These are phyloP conservation scores for Phytophthora capsici DNA, from an alignment of 352 stramenopile species.

Conservation along the genomic window DNA sequence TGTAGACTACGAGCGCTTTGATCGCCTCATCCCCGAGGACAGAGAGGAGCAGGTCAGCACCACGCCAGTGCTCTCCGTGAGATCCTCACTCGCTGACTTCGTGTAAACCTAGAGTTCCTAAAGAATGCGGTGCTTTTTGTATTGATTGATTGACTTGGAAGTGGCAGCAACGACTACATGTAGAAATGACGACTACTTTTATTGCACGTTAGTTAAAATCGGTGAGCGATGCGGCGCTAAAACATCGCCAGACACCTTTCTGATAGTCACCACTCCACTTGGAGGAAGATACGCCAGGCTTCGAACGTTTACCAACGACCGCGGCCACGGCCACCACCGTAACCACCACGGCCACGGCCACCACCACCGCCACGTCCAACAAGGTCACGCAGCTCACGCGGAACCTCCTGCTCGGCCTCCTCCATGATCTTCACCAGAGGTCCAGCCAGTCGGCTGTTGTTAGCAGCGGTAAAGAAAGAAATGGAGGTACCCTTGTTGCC, in stretches of 20 bases:
- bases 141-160: too few species aligned
- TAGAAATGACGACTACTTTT: constrained; percentile 14
- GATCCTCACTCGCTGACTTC: constrained; percentile 18
- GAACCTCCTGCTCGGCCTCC: constrained; percentile 91
- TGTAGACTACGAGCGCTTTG: constrained; percentile 77
- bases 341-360: constrained; percentile 65
- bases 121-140: too few species aligned
- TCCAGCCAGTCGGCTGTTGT: constrained; percentile 83
- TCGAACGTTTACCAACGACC: constrained; percentile 57
- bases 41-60: constrained; percentile 33
- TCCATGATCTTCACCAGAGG: constrained; percentile 91
- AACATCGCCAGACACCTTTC: constrained; percentile 9
- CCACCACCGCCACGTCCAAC: constrained; percentile 67
- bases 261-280: constrained; percentile 6
- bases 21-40: constrained; percentile 52
- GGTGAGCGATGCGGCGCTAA: constrained; percentile 5
- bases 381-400: constrained; percentile 79
- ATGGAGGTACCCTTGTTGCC: constrained; percentile 94
- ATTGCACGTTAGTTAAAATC: constrained; percentile 29
- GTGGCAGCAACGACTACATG: too few species aligned
- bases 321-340: constrained; percentile 50
- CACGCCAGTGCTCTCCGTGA: constrained; percentile 29
- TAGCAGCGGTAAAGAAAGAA: constrained; percentile 93
- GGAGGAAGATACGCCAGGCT: constrained; percentile 8
- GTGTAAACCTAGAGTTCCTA: constrained; percentile 10